These are phyloP conservation scores for Coniferiporia sulphurascens DNA, from an alignment of 1,284 basidiomycete genomes.

Conservation along the genomic window DNA sequence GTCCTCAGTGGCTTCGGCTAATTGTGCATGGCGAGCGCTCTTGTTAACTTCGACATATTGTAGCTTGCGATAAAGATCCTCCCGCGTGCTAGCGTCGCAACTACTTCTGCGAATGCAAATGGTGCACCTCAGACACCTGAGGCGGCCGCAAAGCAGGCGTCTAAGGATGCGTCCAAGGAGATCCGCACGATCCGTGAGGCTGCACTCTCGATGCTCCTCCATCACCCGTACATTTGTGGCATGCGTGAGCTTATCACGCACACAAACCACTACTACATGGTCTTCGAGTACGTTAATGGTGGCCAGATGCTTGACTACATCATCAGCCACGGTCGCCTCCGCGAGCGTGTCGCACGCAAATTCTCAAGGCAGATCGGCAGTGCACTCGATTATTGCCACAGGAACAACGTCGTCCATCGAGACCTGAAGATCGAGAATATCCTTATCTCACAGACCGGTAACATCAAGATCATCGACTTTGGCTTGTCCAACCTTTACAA, in stretches of 20 bases:
- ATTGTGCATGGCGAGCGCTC: not conserved
- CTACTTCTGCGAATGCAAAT: constrained; percentile 34
- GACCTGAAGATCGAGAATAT: constrained; percentile 99
- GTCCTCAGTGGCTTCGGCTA: not conserved
- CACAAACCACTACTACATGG: constrained; percentile 98
- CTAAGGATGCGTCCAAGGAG: constrained; percentile 94
- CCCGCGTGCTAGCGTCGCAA: constrained; percentile 58
- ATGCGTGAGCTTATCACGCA: constrained; percentile 98
- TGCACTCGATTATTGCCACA: constrained; percentile 95
- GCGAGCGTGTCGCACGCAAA: constrained; percentile 93
- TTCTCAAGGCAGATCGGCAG: constrained; percentile 96
- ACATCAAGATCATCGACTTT: constrained; percentile 99
- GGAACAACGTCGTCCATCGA: constrained; percentile 96
- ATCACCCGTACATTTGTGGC: constrained; percentile 98
- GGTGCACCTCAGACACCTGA: constrained; percentile 46
- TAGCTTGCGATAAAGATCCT: constrained; percentile 98
- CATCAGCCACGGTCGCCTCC: constrained; percentile 94
- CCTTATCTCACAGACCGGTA: constrained; percentile 95
- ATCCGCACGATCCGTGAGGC: constrained; percentile 95
- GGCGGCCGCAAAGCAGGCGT: constrained; percentile 72
- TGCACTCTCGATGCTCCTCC: constrained; percentile 87
- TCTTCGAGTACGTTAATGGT: constrained; percentile 97
- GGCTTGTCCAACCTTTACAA: constrained; percentile 97
- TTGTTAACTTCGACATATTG: not conserved
- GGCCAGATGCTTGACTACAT: constrained; percentile 99